phyloP scores from a whole-genome alignment of 2,329 filamentous ascomycete genomes.

The Alternaria panax region DNA sequence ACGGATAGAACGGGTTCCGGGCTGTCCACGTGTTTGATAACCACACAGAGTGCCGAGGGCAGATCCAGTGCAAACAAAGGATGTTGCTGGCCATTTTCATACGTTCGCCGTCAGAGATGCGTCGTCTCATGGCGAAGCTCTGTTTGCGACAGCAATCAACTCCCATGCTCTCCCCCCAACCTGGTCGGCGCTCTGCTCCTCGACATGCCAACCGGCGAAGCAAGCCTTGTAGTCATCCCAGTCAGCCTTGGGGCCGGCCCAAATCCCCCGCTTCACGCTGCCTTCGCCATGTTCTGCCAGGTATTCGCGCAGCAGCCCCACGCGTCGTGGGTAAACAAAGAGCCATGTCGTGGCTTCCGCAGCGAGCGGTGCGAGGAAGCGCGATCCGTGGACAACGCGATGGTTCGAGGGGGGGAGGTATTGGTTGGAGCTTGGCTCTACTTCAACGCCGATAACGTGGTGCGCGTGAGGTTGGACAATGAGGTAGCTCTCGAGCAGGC shows the following conservation, averaged over 20 bases:
- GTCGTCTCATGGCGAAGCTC: neutral
- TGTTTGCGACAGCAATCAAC: constrained; percentile 36
- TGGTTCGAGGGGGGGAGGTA: constrained; percentile 55
- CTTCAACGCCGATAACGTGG: constrained; percentile 58
- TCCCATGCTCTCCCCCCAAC: constrained; percentile 47
- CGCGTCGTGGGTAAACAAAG: constrained; percentile 63
- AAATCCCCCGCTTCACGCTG: constrained; percentile 49
- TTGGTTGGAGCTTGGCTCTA: constrained; percentile 54
- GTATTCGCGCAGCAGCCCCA: constrained; percentile 56
- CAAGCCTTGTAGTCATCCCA: constrained; percentile 48
- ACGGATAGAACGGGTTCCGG: too few relatives aligned
- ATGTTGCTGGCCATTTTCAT: too few relatives aligned
- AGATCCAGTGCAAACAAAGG: neutral
- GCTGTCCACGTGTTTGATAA: too few relatives aligned
- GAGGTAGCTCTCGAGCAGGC: constrained; percentile 59
- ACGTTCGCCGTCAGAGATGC: too few relatives aligned
- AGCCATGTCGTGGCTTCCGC: constrained; percentile 56
- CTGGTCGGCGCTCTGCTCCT: constrained; percentile 30
- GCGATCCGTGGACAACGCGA: constrained; percentile 55
- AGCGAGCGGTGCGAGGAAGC: constrained; percentile 54
- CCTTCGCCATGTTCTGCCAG: constrained; percentile 44
- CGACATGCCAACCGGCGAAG: constrained; percentile 34
- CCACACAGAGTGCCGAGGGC: neutral
- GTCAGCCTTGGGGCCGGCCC: constrained; percentile 55
- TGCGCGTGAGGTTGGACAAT: constrained; percentile 25